A percentile compares a stretch with the other conserved stretches of the same genome.
phyloP scores from a whole-genome alignment of 1,139 yeast species.

The Nakaseomyces glabratus region DNA sequence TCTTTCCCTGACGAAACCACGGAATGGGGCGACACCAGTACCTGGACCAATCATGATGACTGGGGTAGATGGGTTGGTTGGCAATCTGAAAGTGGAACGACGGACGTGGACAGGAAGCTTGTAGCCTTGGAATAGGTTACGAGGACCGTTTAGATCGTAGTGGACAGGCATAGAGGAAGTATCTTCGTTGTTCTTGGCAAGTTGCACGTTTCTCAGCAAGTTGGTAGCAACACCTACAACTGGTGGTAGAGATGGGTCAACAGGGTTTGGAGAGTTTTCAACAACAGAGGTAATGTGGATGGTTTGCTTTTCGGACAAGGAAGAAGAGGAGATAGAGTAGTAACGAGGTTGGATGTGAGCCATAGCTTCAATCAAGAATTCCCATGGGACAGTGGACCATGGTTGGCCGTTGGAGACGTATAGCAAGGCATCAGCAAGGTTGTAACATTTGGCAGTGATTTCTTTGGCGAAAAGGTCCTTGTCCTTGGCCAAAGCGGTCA shows the following conservation, averaged over 20 bases:
- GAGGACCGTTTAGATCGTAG: conserved; percentile 77
- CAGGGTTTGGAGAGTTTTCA: conserved; percentile 46
- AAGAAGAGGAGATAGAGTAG: conserved; percentile 91
- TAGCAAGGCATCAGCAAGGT: conserved; percentile 69
- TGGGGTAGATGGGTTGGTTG: conserved; percentile 77
- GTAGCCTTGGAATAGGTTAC: conserved; percentile 44
- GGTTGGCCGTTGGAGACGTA: conserved; percentile 46
- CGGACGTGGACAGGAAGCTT: conserved; percentile 88
- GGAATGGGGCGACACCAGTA: conserved; percentile 96
- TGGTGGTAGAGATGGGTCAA: conserved; percentile 14
- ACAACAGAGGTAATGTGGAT: conserved; percentile 89
- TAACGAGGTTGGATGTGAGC: conserved; percentile 88
- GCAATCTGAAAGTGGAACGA: conserved; percentile 89
- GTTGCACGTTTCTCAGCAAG: conserved; percentile 64
- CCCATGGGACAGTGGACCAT: conserved; percentile 78
- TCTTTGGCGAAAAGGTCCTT: conserved; percentile 58
- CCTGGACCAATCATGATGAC: conserved; percentile 95
- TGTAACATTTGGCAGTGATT: conserved; percentile 52
- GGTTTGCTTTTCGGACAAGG: conserved; percentile 62
- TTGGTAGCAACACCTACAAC: conserved; percentile 80
- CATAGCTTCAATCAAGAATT: conserved; percentile 70
- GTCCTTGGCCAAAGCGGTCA: conserved; percentile 52
- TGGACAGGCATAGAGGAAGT: conserved; percentile 37
- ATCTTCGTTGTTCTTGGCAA: conserved; percentile 45
- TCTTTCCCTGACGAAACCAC: conserved; percentile 87